Evolutionary conservation across 2,329 filamentous ascomycete genomes (phyloP).

Genomic region (Ascochyta clinopodiicola): DNA sequence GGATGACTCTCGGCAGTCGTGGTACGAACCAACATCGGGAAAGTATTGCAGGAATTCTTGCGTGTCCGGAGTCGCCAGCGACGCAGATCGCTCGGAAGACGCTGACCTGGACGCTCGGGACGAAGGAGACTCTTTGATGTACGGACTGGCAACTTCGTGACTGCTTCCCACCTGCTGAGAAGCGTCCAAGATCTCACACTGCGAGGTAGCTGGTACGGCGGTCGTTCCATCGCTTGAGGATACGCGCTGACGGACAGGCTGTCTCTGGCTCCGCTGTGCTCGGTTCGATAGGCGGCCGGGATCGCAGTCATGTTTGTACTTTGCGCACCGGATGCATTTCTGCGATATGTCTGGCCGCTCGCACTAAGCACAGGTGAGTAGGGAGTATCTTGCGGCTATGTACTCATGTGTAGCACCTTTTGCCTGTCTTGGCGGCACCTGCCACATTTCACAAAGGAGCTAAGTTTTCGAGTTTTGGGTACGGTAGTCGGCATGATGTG

Average conservation of each 20-base stretch:
- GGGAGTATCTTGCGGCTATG: background rate
- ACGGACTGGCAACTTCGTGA: background rate
- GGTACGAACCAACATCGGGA: background rate
- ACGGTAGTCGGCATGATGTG: background rate
- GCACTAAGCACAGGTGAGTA: constrained; percentile 1
- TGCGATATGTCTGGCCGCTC: constrained; percentile 3
- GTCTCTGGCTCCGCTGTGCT: background rate
- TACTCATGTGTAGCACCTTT: background rate
- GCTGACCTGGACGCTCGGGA: background rate
- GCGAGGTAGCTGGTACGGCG: background rate
- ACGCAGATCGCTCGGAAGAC: background rate
- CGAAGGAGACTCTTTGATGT: background rate
- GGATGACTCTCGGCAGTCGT: background rate
- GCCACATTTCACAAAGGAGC: constrained; percentile 2
- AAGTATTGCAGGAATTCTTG: background rate
- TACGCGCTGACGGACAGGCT: background rate
- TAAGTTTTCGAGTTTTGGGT: background rate
- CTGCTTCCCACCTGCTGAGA: background rate
- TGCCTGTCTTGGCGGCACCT: constrained; percentile 5
- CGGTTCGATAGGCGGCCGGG: constrained; percentile 1
- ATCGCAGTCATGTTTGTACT: constrained; percentile 1
- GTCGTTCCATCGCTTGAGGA: background rate
- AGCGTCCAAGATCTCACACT: background rate
- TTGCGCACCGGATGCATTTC: constrained; percentile 1
- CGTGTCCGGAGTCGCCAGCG: background rate